Conservation (phyloP, 1,284 basidiomycete genomes). For the Apiotrichum sp. region DNA sequence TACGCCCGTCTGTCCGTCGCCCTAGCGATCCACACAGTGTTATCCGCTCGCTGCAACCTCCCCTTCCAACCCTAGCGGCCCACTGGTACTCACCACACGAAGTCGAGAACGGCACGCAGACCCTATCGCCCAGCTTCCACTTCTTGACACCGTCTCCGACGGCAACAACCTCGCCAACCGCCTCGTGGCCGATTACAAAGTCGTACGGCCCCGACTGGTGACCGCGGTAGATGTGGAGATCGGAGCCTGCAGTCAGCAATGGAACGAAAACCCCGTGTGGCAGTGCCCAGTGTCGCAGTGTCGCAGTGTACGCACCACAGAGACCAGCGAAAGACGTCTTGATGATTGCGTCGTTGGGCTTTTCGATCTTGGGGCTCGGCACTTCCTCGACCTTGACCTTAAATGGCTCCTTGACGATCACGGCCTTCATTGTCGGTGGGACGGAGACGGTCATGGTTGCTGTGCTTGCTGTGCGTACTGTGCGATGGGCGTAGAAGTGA, state of each 20-base stretch:
- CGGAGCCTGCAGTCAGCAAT: constrained; percentile 59
- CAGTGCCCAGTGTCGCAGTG: no score
- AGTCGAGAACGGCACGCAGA: constrained; percentile 79
- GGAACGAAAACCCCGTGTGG: no score
- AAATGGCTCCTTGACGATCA: constrained; percentile 30
- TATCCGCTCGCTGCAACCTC: no score
- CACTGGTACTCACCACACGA: constrained; percentile 63
- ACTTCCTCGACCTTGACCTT: constrained; percentile 31
- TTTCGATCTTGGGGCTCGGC: constrained; percentile 26
- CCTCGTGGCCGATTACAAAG: constrained; percentile 64
- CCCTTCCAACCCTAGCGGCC: no score
- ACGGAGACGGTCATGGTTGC: constrained; percentile 6
- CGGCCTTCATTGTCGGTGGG: constrained; percentile 31
- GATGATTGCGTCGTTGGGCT: constrained; percentile 33
- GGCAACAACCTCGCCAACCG: constrained; percentile 68
- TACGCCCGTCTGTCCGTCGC: no score
- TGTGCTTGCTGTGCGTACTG: not conserved
- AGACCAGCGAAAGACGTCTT: constrained; percentile 33
- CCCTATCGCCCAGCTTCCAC: constrained; percentile 69
- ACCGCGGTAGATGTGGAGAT: constrained; percentile 72
- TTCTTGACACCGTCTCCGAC: constrained; percentile 62
- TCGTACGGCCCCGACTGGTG: constrained; percentile 38
- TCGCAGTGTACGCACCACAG: constrained; percentile 29
- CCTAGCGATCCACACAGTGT: no score
- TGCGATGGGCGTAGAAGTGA: not conserved